Conservation (phyloP, 345 rosid species). For the Atalantia buxifolia region DNA sequence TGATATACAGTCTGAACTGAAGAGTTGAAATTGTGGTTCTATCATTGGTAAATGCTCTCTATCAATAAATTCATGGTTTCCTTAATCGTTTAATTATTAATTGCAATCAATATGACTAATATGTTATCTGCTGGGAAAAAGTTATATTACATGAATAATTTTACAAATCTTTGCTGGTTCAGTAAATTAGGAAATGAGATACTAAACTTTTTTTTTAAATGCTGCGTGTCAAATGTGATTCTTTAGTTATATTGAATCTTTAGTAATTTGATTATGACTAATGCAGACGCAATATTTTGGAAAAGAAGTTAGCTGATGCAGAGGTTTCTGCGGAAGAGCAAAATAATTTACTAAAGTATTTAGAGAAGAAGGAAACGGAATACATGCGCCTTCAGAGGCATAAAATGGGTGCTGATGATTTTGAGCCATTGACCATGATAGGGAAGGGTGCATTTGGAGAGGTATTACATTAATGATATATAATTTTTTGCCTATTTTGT, state of each 20-base stretch:
- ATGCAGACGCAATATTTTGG: slow-evolving; percentile 80
- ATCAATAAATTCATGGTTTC: background rate
- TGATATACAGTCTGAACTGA: background rate
- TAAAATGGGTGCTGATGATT: slow-evolving; percentile 99
- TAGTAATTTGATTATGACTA: slow-evolving; percentile 8
- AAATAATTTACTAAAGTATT: slow-evolving; percentile 67
- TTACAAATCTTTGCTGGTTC: background rate
- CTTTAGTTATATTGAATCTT: background rate
- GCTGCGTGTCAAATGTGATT: background rate
- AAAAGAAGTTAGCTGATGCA: slow-evolving; percentile 97
- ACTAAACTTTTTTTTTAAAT: background rate
- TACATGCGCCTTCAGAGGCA: slow-evolving; percentile 97
- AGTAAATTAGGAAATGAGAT: background rate
- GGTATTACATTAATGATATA: slow-evolving; percentile 36
- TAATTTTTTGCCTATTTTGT: background rate
- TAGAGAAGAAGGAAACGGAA: slow-evolving; percentile 96
- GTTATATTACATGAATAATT: background rate
- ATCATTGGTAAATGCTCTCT: background rate
- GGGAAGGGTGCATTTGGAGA: slow-evolving; percentile 99
- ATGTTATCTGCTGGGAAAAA: background rate
- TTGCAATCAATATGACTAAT: background rate
- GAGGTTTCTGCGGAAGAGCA: slow-evolving; percentile 97
- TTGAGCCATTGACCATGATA: slow-evolving; percentile 97
- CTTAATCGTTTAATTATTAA: background rate
- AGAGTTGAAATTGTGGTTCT: background rate